These are phyloP conservation scores for Pythium chondricola DNA, from an alignment of 352 stramenopile genomes.

Conservation along the genomic window DNA sequence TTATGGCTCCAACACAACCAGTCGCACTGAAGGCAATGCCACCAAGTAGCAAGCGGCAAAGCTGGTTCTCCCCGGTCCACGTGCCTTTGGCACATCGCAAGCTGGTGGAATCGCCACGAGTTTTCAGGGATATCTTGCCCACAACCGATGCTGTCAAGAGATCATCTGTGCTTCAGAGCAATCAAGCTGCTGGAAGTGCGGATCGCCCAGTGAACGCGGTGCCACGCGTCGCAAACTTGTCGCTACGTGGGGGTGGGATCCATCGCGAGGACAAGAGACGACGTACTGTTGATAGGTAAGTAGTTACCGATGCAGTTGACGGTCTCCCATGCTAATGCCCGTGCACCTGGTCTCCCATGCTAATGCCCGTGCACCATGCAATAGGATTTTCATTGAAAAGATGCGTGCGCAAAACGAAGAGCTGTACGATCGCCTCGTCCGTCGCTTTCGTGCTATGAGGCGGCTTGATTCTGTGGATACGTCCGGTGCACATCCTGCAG, in stretches of 20 bases:
- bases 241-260: background rate
- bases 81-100: slow-evolving; percentile 61
- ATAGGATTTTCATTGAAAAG: slow-evolving; percentile 12
- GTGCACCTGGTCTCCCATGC: too few relatives aligned
- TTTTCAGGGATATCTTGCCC: slow-evolving; percentile 37
- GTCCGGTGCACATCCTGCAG: background rate
- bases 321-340: too few relatives aligned
- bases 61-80: slow-evolving; percentile 56
- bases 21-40: background rate
- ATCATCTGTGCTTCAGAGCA: background rate
- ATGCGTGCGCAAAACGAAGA: slow-evolving; percentile 18
- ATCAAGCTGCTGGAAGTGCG: too few relatives aligned
- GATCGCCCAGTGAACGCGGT: background rate
- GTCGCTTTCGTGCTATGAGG: slow-evolving; percentile 8
- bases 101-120: slow-evolving; percentile 36
- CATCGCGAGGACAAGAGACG: background rate
- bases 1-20: background rate
- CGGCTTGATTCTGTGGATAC: background rate
- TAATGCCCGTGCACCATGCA: background rate
- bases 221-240: slow-evolving; percentile 1
- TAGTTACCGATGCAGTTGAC: background rate
- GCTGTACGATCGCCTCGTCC: slow-evolving; percentile 20
- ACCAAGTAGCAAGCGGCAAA: slow-evolving; percentile 20
- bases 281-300: slow-evolving; percentile 11
- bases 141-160: slow-evolving; percentile 21